Conservation (phyloP, 2,329 filamentous ascomycete species). For the Sphaerostilbella broomeana region DNA sequence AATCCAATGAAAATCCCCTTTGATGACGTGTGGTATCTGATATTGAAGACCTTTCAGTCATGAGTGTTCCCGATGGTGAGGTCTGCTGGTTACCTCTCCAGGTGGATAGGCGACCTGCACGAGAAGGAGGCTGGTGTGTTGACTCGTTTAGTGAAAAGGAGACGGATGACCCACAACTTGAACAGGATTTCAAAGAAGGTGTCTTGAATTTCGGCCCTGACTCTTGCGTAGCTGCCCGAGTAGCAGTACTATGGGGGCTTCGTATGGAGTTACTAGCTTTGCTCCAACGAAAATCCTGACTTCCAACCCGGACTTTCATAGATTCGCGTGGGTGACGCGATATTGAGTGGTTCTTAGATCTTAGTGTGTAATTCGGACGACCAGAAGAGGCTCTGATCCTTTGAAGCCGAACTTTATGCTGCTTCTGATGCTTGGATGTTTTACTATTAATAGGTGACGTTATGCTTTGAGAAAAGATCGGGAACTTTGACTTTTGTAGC, state of each 20-base stretch:
- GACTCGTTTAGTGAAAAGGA: background rate
- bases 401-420: too few species aligned
- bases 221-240: background rate
- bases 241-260: conserved; percentile 11
- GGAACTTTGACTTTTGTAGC: conserved; percentile 25
- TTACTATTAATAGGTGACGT: too few species aligned
- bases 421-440: too few species aligned
- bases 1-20: background rate
- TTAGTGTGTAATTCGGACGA: too few species aligned
- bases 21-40: too few species aligned
- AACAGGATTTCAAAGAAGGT: background rate
- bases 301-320: conserved; percentile 24
- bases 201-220: background rate
- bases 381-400: too few species aligned
- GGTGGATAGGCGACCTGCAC: background rate
- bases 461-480: conserved; percentile 18
- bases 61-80: background rate
- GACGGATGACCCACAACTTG: background rate
- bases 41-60: background rate
- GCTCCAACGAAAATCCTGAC: conserved; percentile 25
- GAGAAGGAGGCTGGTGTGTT: background rate
- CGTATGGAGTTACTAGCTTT: conserved; percentile 21
- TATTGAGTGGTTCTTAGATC: too few species aligned
- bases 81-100: background rate
- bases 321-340: too few species aligned